A percentile compares a stretch with the other conserved stretches of the same genome.
phyloP scores from a whole-genome alignment of 1,284 basidiomycete species.

The Stereum hirsutum region DNA sequence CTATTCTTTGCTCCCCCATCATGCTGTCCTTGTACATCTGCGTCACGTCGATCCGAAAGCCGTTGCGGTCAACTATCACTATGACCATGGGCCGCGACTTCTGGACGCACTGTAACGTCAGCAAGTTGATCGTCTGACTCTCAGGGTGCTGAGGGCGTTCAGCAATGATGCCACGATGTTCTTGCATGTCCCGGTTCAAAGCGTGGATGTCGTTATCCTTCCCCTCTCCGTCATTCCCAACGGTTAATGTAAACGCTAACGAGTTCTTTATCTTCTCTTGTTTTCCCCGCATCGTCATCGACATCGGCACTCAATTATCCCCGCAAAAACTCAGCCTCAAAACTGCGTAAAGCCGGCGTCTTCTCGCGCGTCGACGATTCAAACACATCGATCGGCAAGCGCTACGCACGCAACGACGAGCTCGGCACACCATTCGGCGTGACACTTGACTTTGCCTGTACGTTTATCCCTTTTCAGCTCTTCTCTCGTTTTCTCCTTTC shows the following conservation, averaged over 20 bases:
- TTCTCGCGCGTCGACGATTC: constrained; percentile 95
- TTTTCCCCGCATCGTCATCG: constrained; percentile 10
- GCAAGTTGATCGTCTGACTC: no score
- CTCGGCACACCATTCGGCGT: constrained; percentile 95
- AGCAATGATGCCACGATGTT: no score
- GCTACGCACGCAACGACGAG: constrained; percentile 97
- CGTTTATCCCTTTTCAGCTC: constrained; percentile 26
- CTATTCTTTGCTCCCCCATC: background rate
- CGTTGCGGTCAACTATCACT: background rate
- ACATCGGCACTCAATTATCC: constrained; percentile 11
- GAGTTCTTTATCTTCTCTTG: background rate
- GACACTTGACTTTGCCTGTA: constrained; percentile 96
- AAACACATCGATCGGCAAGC: constrained; percentile 90
- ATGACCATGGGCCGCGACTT: no score
- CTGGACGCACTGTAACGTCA: no score
- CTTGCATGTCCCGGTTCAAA: no score
- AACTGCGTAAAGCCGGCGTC: constrained; percentile 83
- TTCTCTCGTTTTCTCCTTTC: constrained; percentile 1
- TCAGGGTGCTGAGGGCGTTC: no score
- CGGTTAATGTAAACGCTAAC: background rate
- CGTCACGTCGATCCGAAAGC: background rate
- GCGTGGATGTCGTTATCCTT: no score
- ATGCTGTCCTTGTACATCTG: background rate
- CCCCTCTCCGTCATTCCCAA: background rate
- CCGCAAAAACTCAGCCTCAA: constrained; percentile 49